Conservation (phyloP, 148 eudicot species). For the Chenopodium album region DNA sequence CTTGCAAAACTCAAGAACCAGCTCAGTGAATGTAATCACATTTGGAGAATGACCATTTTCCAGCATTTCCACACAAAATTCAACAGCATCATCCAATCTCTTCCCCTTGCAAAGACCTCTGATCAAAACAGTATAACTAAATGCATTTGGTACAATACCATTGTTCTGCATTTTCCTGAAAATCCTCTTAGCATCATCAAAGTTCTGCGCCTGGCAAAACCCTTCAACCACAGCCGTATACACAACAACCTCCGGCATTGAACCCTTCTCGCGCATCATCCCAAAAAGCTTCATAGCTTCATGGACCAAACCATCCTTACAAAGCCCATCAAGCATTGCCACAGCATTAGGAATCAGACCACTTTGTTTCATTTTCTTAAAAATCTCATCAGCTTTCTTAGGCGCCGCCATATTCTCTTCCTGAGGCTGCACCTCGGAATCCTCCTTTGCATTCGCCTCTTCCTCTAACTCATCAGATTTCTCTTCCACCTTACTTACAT, state of each 20-base stretch:
- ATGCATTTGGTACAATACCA: slow-evolving; percentile 74
- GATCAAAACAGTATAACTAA: slow-evolving; percentile 61
- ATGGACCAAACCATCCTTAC: slow-evolving; percentile 83
- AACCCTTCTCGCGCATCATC: slow-evolving; percentile 84
- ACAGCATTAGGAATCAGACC: slow-evolving; percentile 92
- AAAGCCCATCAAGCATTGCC: slow-evolving; percentile 89
- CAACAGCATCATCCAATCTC: slow-evolving; percentile 72
- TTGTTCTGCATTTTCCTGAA: slow-evolving; percentile 81
- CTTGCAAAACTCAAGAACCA: slow-evolving; percentile 69
- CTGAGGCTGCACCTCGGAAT: not conserved
- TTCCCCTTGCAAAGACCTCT: slow-evolving; percentile 55
- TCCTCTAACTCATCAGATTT: not conserved
- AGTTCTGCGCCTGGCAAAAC: slow-evolving; percentile 72
- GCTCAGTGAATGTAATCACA: slow-evolving; percentile 52
- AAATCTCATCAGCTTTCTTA: slow-evolving; percentile 70
- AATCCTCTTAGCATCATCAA: slow-evolving; percentile 73
- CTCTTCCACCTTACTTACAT: slow-evolving; percentile 18
- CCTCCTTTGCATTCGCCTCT: not conserved
- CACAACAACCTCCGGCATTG: slow-evolving; percentile 85
- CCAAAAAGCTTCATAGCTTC: slow-evolving; percentile 92
- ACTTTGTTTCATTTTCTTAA: slow-evolving; percentile 83
- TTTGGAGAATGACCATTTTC: slow-evolving; percentile 84
- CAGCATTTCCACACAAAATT: slow-evolving; percentile 64
- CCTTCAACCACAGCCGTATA: slow-evolving; percentile 95
- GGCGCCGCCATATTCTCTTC: slow-evolving; percentile 41